A percentile compares a stretch with the other conserved stretches of the same genome.
These are phyloP conservation scores for Helianthus tuberosus DNA, from an alignment of 129 eudicot species.

Conservation along the genomic window DNA sequence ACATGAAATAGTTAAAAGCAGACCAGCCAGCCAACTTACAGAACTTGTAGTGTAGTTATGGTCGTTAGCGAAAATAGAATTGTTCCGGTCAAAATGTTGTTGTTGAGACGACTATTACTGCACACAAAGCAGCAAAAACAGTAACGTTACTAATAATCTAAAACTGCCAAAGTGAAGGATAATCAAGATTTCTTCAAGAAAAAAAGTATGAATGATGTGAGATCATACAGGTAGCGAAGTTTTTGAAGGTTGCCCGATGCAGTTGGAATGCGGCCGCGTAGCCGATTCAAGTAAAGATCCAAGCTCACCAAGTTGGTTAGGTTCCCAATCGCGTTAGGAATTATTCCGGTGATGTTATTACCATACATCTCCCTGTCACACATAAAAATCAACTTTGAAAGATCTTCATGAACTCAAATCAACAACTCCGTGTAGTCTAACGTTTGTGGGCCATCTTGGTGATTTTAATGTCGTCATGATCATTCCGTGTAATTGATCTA, in stretches of 20 bases:
- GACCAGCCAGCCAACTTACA: conserved; percentile 39
- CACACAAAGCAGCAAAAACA: conserved; percentile 5
- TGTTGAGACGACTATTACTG: conserved; percentile 65
- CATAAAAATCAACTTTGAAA: not conserved
- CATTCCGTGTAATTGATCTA: no score
- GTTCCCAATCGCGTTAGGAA: conserved; percentile 68
- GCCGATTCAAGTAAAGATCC: conserved; percentile 67
- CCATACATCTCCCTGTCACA: conserved; percentile 60
- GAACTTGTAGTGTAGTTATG: conserved; percentile 52
- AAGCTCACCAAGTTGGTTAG: conserved; percentile 74
- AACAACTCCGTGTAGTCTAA: no score
- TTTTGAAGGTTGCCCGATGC: conserved; percentile 61
- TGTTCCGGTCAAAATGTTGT: conserved; percentile 56
- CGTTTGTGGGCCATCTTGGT: no score
- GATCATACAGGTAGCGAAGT: conserved; percentile 63
- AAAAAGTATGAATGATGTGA: not conserved
- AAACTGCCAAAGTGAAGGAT: not conserved
- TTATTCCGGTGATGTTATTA: conserved; percentile 61
- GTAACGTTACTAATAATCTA: not conserved
- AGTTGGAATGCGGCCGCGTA: conserved; percentile 57
- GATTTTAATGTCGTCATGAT: no score
- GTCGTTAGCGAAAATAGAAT: conserved; percentile 61
- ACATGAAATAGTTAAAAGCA: not conserved
- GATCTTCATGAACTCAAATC: not conserved
- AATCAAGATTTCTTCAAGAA: no score